These are phyloP conservation scores for Salix dunnii DNA, from an alignment of 345 rosid species.

Conservation along the genomic window DNA sequence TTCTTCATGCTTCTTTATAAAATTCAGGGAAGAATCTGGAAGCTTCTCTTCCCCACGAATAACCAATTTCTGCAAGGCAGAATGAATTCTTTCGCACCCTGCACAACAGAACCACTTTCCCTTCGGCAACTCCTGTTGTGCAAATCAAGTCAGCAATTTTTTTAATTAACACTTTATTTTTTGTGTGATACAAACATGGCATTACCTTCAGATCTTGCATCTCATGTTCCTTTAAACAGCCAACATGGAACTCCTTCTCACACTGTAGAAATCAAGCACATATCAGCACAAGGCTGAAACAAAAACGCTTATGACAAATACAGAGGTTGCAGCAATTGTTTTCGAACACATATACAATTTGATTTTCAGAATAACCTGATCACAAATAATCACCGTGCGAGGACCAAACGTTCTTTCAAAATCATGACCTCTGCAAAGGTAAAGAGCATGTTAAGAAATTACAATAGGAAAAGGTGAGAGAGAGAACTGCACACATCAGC, in stretches of 20 bases:
- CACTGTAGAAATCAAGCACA: slow-evolving; percentile 37
- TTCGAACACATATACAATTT: background rate
- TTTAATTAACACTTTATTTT: background rate
- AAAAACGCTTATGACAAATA: background rate
- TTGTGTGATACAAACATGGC: background rate
- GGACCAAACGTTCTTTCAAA: slow-evolving; percentile 72
- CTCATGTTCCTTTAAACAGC: slow-evolving; percentile 78
- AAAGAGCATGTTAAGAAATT: background rate
- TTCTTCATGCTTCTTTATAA: slow-evolving; percentile 45
- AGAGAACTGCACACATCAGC: background rate
- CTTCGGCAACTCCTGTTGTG: slow-evolving; percentile 74
- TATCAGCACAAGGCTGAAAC: background rate
- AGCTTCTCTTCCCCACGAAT: slow-evolving; percentile 69
- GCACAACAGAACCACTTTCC: slow-evolving; percentile 82
- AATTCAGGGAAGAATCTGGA: slow-evolving; percentile 47
- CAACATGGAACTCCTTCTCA: slow-evolving; percentile 92
- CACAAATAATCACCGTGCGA: slow-evolving; percentile 84
- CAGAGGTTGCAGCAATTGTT: background rate
- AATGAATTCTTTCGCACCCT: slow-evolving; percentile 51
- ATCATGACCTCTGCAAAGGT: slow-evolving; percentile 60
- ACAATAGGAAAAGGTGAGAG: background rate
- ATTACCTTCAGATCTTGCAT: slow-evolving; percentile 78
- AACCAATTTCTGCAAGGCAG: slow-evolving; percentile 51
- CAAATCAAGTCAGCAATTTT: slow-evolving; percentile 12
- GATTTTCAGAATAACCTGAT: slow-evolving; percentile 54